Conservation (phyloP, 2,329 filamentous ascomycete species). For the Phyllosticta capitalensis region DNA sequence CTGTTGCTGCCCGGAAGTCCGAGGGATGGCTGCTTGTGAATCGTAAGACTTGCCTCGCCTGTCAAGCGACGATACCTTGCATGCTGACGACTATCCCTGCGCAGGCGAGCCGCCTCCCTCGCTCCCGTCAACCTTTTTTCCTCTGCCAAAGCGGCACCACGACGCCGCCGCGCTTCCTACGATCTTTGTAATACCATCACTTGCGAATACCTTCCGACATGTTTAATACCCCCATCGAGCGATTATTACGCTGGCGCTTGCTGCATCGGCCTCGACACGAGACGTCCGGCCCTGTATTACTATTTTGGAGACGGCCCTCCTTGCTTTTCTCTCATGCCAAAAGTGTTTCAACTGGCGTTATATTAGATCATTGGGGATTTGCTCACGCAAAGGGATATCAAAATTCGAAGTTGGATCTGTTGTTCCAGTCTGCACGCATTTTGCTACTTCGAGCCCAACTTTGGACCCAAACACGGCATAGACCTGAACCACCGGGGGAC, state of each 20-base stretch:
- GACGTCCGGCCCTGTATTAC: slow-evolving; percentile 10
- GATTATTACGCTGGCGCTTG: slow-evolving; percentile 15
- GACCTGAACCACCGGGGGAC: not conserved
- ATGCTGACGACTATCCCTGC: slow-evolving; percentile 9
- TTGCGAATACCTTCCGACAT: slow-evolving; percentile 12
- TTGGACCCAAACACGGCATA: not conserved
- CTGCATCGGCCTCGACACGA: slow-evolving; percentile 10
- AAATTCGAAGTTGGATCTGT: slow-evolving; percentile 16
- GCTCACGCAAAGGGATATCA: slow-evolving; percentile 33
- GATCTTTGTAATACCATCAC: slow-evolving; percentile 12
- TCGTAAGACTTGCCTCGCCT: slow-evolving; percentile 5
- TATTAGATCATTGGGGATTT: slow-evolving; percentile 25
- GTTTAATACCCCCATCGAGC: slow-evolving; percentile 29
- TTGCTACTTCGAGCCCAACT: not conserved
- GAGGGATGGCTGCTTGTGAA: slow-evolving; percentile 6
- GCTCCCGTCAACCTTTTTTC: slow-evolving; percentile 7
- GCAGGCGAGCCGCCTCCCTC: slow-evolving; percentile 10
- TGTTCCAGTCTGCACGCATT: slow-evolving; percentile 1
- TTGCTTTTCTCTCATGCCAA: slow-evolving; percentile 12
- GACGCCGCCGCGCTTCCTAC: slow-evolving; percentile 9
- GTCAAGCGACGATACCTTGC: slow-evolving; percentile 11
- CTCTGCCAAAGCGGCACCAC: not conserved
- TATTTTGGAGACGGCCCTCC: slow-evolving; percentile 24
- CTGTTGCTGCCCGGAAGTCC: slow-evolving; percentile 2
- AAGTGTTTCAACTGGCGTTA: slow-evolving; percentile 23